Base-by-base conservation (phyloP, 306 rosid species). In the Castanea sativa region DNA sequence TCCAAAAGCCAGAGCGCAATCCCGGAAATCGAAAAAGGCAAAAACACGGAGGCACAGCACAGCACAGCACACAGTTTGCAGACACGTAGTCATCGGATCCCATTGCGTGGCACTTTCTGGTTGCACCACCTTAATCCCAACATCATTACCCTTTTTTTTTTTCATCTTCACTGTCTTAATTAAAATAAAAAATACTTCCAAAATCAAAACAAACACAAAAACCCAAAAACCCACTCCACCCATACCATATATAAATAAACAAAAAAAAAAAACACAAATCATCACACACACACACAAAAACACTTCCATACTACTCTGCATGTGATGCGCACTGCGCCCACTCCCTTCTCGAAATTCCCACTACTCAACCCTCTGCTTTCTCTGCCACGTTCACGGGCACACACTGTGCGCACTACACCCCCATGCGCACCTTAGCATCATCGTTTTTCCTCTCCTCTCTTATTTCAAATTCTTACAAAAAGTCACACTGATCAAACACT, bases 331-430 rank as follows among this genome's bases (percentile, higher is more conserved):
- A 16, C 5, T 29, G 43, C 11, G 3, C 70, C 45, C 11, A 14
- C 43, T 5, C 20, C 12, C 16, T 49, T 16, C 43, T 29, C 43
- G 70, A 64, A 27, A 15, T 30, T 38, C 45, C 45, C 45, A 38
- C 45, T 38, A 38, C 45, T 7, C 10, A 35, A 6, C 19, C 5
- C 23, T 13, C 12, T 61, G n/a, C 20, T 61, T 27, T 4, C 38
- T 61, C 70, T 30, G 43, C 70, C 20, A 64, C 70, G 23, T 64
- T 64, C 70, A 64, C 70, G 70, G 70, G 70, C 45, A 2, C 45
- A 30, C 53, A 11, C 5, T 8, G 70, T 16, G 70, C 43, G 43
- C 41, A 16, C 70, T 32, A 29, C 43, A 16, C 70, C 12, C 13
- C 5, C 5, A 4, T 19, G 70, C 45, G 38, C 70, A 64, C 12